A percentile compares a stretch with the other conserved stretches of the same genome.
Evolutionary conservation across 805 yeast genomes (phyloP).

Genomic region (Candida montana): DNA sequence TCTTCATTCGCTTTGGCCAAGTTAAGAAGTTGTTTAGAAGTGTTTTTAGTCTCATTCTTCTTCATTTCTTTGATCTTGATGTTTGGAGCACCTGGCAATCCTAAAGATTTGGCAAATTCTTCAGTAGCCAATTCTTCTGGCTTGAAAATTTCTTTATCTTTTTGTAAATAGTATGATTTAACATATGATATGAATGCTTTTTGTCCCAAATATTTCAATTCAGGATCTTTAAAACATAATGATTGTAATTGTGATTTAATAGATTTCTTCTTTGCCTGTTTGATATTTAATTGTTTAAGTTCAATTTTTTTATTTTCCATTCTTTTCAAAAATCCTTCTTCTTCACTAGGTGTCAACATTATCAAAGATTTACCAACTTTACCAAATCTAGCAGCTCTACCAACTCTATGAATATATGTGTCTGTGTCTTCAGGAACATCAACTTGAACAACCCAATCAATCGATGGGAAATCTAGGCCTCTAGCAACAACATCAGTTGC

Average conservation of each 20-base stretch:
- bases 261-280: conserved; percentile 62
- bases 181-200: conserved; percentile 92
- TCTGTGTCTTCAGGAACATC: conserved; percentile 96
- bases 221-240: conserved; percentile 85
- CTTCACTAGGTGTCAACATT: conserved; percentile 81
- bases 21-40: conserved; percentile 62
- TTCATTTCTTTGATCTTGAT: conserved; percentile 60
- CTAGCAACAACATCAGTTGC: conserved; percentile 98
- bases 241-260: conserved; percentile 84
- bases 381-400: conserved; percentile 94
- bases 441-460: conserved; percentile 84
- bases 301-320: conserved; percentile 61
- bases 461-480: conserved; percentile 94
- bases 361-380: conserved; percentile 78
- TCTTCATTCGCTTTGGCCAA: conserved; percentile 56
- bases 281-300: conserved; percentile 66
- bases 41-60: conserved; percentile 67
- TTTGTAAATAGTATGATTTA: conserved; percentile 78
- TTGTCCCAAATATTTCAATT: conserved; percentile 88
- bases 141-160: conserved; percentile 81
- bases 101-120: conserved; percentile 79
- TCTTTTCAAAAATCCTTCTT: conserved; percentile 64
- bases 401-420: conserved; percentile 89
- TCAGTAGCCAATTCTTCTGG: conserved; percentile 74
- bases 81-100: conserved; percentile 94